Percentiles rank a stretch among this genome's conserved stretches.
phyloP scores from a whole-genome alignment of 768 basidiomycete species.

The Saitozyma podzolica region DNA sequence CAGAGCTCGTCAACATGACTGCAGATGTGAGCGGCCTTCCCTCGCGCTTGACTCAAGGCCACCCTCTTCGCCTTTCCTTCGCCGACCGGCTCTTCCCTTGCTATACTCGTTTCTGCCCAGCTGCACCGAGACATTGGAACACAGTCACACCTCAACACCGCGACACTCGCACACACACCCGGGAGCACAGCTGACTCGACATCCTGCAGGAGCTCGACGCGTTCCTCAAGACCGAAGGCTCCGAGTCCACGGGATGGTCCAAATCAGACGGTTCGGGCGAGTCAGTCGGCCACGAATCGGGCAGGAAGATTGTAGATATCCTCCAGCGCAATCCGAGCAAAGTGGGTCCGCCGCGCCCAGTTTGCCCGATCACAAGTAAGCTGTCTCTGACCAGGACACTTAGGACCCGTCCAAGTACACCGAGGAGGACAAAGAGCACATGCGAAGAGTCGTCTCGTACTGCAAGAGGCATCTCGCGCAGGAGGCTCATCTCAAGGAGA shows the following conservation, averaged over 20 bases:
- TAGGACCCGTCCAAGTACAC: conserved; percentile 50
- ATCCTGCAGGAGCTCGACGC: conserved; percentile 48
- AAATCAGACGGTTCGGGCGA: conserved; percentile 49
- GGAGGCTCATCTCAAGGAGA: conserved; percentile 61
- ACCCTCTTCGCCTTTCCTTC: no score
- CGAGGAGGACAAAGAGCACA: conserved; percentile 54
- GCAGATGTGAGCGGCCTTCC: conserved; percentile 31
- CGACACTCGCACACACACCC: no score
- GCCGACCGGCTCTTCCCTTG: no score
- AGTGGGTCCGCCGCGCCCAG: conserved; percentile 22
- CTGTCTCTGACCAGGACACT: not conserved
- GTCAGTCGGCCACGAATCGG: conserved; percentile 50
- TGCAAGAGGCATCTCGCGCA: conserved; percentile 53
- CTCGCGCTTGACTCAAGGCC: no score
- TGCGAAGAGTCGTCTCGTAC: conserved; percentile 53
- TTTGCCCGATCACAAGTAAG: not conserved
- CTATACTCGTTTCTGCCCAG: not conserved
- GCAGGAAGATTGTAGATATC: conserved; percentile 54
- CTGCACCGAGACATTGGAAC: not conserved
- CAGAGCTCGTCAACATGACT: conserved; percentile 55
- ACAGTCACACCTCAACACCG: not conserved
- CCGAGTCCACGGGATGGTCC: conserved; percentile 44
- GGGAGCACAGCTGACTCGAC: no score
- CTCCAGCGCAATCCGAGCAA: conserved; percentile 53
- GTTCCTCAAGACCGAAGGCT: conserved; percentile 52